phyloP scores from a whole-genome alignment of 2,329 filamentous ascomycete species.

The Orbilia oligospora region DNA sequence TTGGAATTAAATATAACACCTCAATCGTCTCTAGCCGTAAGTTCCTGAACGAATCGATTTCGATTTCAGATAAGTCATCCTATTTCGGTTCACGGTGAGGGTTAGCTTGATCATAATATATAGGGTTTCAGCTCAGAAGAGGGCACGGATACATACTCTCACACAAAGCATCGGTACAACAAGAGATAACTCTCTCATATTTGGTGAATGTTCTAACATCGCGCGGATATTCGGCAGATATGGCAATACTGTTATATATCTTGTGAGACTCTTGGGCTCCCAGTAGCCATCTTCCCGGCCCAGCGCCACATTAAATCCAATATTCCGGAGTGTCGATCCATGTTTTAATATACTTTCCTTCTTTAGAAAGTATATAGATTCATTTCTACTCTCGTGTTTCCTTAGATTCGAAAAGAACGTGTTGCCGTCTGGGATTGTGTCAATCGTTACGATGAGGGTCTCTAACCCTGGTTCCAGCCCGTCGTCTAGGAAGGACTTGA shows the following conservation, averaged over 20 bases:
- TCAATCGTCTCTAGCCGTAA: not conserved
- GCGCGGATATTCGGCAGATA: not conserved
- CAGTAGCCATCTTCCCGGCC: not conserved
- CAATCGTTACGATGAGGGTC: not conserved
- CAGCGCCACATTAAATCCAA: not conserved
- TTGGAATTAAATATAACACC: not conserved
- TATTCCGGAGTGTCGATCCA: not conserved
- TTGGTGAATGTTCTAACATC: not conserved
- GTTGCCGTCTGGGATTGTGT: too few species aligned
- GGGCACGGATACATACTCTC: not conserved
- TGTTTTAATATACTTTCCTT: not conserved
- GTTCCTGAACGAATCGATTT: not conserved
- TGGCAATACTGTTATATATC: not conserved
- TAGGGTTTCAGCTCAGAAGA: too few species aligned
- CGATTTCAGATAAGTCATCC: not conserved
- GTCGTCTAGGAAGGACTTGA: not conserved
- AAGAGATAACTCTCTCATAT: not conserved
- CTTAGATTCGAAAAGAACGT: too few species aligned
- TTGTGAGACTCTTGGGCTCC: not conserved
- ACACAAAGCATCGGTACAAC: not conserved
- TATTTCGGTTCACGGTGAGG: not conserved
- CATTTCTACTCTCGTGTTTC: too few species aligned
- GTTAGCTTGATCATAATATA: too few species aligned
- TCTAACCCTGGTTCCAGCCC: not conserved
- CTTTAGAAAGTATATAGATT: not conserved